Evolutionary conservation across 106 monocot genomes (phyloP), one percentile per base, ranked within the genome.

Genomic region (Platanthera zijinensis): DNA sequence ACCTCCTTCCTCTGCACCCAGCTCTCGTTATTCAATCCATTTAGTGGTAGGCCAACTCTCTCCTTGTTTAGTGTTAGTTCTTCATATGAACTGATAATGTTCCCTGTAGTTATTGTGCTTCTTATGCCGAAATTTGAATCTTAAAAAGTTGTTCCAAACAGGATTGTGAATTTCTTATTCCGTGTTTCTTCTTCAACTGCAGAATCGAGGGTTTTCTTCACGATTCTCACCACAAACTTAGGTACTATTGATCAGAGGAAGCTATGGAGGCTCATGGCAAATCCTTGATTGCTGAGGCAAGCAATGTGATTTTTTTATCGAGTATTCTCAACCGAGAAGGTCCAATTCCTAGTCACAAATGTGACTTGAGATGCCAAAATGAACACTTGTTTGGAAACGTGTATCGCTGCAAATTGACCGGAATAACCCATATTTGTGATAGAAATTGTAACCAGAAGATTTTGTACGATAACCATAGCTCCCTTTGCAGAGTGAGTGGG

Each of bases 371-470:
- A 54, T 99, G 99, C 81, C 87, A 88, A 86, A 99, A 92, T 51
- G 99, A 99, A 73, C 91, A 87, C 39, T 78, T 99, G 72, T 92
- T 99, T 83, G 99, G 94, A 30, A 99, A 99, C 73, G 90, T 99
- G 88, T 94, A 87, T 80, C 86, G 85, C 68, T 99, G 99, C 94
- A 91, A 87, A 78, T 75, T 88, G 77, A 94, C 99, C 7, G 94
- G 91, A 70, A 79, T 87, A 57, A 94, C 92, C 14, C 99, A 99
- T 79, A 94, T 99, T 67, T 99, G 99, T 67, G 99, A 99, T 84
- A 92, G 90, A 85, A 99, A 94, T 66, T 99, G 99, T 84, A 83
- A 92, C 86, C 94, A 99, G 94, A 89, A 94, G 69, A 99, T 99
- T 76, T 45, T 99, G 57, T 99, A 99, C 74, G 99, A 99, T 83